These are phyloP conservation scores for Nepenthes gracilis DNA, from an alignment of 148 eudicot species.

Conservation along the genomic window DNA sequence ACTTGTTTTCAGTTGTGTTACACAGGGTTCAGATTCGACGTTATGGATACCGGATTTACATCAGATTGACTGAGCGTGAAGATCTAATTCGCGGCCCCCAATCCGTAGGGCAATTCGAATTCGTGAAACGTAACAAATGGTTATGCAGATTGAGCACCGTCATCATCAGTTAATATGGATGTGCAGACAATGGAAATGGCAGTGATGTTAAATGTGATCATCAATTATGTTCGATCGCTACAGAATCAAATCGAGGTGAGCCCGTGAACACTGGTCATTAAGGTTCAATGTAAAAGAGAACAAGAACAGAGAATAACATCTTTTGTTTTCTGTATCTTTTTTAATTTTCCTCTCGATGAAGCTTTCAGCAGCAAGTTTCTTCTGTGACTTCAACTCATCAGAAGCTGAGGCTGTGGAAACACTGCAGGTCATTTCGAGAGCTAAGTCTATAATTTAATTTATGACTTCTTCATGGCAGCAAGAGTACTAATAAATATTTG, in stretches of 20 bases:
- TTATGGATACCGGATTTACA: too few species aligned
- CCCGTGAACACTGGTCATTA: neutral
- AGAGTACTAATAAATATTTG: neutral
- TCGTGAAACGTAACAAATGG: neutral
- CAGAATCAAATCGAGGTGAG: neutral
- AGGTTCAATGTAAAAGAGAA: too few species aligned
- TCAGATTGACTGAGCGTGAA: too few species aligned
- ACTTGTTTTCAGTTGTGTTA: too few species aligned
- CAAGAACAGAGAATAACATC: too few species aligned
- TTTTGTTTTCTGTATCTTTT: too few species aligned
- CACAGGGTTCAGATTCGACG: too few species aligned
- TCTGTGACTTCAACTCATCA: slow-evolving; percentile 73
- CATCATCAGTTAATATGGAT: neutral
- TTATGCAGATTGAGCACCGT: neutral
- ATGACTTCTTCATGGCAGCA: neutral
- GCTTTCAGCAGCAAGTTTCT: slow-evolving; percentile 87
- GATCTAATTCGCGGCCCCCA: too few species aligned
- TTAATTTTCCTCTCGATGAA: slow-evolving; percentile 92
- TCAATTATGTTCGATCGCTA: neutral
- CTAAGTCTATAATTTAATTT: neutral
- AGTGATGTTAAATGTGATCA: neutral
- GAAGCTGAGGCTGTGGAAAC: slow-evolving; percentile 61
- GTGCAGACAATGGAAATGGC: neutral
- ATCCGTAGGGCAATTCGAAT: neutral
- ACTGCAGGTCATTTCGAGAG: slow-evolving; percentile 30